Evolutionary conservation across 148 eudicot species (phyloP), one percentile per base, ranked within the genome.

Genomic region (Arbutus unedo): DNA sequence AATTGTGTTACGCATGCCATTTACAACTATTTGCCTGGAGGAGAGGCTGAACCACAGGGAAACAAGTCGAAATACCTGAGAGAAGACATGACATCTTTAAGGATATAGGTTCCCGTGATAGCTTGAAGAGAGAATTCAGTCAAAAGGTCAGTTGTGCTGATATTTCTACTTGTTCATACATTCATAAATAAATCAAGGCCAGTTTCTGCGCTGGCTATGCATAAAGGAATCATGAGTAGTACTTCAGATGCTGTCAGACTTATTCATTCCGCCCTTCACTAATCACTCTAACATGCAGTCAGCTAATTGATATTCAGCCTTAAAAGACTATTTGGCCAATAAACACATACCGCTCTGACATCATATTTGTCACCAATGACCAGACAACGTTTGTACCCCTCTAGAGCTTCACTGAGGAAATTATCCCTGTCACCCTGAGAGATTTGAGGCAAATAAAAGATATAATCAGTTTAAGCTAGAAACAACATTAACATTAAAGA

Each of bases 21-120:
- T 82, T 79, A 94, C 91, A 76, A 93, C 98, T 84, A 92, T 88
- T 88, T 88, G 92, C 85, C 91, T 89, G 64, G 89, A 88, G 54
- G 95, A 93, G 83, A 96, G 93, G 83, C 91, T 87, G 84, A 96
- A 96, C 99, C 99, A 96, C 85, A 96, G 88, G 59, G 99, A 96
- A 89, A 96, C 90, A 84, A 96, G 98, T 75, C 99, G 97, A 88
- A 96, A 96, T 62, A 96, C 99, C 99, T 96, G 94, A 83, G 83
- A 71, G 38, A 21, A 86, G 67, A 80, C 77, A 38, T 41, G 48
- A 43, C 77, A 44, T 9, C 68, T 9, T 3, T 8, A 64, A 57
- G 57, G 53, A n/a, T 41, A 81, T 31, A 45, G 55, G 48, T 53
- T 57, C 53, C 51, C 64, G 21, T 53, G 21, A 72, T 4, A 76